Percentiles rank a stretch among this genome's conserved stretches.
These are phyloP conservation scores for Agrocybe pediades DNA, from an alignment of 768 basidiomycete species.

Conservation along the genomic window DNA sequence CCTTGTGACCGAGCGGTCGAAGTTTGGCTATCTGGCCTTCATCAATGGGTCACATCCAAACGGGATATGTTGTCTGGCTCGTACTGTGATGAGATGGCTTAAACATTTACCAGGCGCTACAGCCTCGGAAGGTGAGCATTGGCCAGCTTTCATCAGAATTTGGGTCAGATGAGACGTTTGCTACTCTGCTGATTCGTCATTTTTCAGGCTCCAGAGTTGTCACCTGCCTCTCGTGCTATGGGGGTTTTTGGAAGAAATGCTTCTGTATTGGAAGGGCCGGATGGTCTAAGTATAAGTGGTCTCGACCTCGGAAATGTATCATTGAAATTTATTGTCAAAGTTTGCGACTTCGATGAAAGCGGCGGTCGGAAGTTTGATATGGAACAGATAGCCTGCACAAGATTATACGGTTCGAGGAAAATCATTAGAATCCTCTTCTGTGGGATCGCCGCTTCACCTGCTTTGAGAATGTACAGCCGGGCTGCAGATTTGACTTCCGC, in stretches of 20 bases:
- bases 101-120: conserved; percentile 28
- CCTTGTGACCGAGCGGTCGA: too few species aligned
- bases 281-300: too few species aligned
- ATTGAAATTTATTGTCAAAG: conserved; percentile 32
- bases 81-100: not conserved
- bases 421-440: conserved; percentile 28
- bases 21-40: conserved; percentile 43
- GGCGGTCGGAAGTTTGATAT: conserved; percentile 37
- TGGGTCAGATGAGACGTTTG: conserved; percentile 40
- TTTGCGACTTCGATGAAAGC: conserved; percentile 28
- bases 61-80: conserved; percentile 10
- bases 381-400: conserved; percentile 40
- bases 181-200: conserved; percentile 35
- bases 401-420: conserved; percentile 32
- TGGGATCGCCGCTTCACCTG: conserved; percentile 28
- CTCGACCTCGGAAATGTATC: conserved; percentile 38
- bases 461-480: conserved; percentile 21
- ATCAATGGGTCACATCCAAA: conserved; percentile 38
- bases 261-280: conserved; percentile 29
- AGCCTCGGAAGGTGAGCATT: conserved; percentile 36
- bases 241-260: conserved; percentile 32
- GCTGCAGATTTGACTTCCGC: not conserved
- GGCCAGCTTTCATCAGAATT: conserved; percentile 42
- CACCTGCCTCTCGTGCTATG: conserved; percentile 22
- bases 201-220: too few species aligned